Base-by-base conservation (phyloP, 352 stramenopile species). In the Phytopythium delawarense region DNA sequence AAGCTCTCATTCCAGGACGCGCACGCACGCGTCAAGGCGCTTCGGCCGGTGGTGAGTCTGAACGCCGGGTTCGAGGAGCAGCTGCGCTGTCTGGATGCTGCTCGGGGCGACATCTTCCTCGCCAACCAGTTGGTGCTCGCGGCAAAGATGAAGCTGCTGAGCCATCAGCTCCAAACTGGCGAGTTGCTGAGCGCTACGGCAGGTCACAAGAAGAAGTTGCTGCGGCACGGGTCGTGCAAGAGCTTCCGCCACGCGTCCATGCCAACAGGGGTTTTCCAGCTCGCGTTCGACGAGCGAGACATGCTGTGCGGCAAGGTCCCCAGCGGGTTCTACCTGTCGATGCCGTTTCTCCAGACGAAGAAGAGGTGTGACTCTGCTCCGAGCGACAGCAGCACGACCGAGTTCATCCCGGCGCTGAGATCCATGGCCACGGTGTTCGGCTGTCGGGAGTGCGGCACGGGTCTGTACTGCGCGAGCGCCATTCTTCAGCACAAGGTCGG, bases 21-120 rank as follows among this genome's bases (percentile, higher is more conserved):
- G 18, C 61, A 69, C 23, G 62, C 63, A 0, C 77, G 88, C 16
- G 70, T 97, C 57, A 81, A 78, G 44, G 53, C 66, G 13, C 53
- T 79, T 4, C 84, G 89, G 1, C 79, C 87, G 8, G 78, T 97
- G 12, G 72, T 91, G 15, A 76, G 70, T 52, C 65, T 95, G 12
- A 97, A 97, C 59, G 40, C 66, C 35, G 87, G 89, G 20, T 97
- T 97, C 59, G 87, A 97, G 62, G 69, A 78, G 18, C 88, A 97
- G 62, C 69, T 97, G 8, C 78, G 81, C 25, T 90, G 71, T 40
- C 83, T 96, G 5, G 83, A 88, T 16, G 74, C 71, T n/a, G 70
- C 86, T 8, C 50, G 76, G 2, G 80, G 82, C 20, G 72, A 97
- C 42, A 72, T 96, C 21, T 92, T 92, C 40, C 60, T 65, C 13